Conservation (phyloP, 164 flowering plant genomes). For the Saururus chinensis region DNA sequence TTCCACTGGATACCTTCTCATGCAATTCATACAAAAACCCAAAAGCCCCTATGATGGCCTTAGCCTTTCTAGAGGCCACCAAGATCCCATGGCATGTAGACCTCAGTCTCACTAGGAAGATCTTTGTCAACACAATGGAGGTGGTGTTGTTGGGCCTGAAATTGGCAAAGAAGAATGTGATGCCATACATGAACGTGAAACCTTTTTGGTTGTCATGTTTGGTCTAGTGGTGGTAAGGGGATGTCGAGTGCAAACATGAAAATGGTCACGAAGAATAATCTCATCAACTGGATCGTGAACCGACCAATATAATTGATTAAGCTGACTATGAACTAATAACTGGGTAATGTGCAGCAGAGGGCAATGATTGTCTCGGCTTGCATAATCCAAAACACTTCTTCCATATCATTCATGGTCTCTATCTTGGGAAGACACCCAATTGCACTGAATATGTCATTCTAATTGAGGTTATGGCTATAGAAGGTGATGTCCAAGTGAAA, state of each 20-base stretch:
- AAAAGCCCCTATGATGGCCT: conserved; percentile 13
- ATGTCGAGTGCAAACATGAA: conserved; percentile 23
- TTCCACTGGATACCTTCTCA: no score
- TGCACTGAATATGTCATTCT: conserved; percentile 22
- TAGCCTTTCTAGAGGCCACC: conserved; percentile 9
- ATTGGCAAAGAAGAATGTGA: no score
- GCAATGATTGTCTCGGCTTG: conserved; percentile 27
- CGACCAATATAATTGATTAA: conserved; percentile 24
- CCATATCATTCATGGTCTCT: conserved; percentile 17
- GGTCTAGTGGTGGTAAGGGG: conserved; percentile 13
- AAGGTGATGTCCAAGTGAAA: conserved; percentile 33
- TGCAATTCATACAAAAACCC: conserved; percentile 16
- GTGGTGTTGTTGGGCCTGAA: conserved; percentile 16
- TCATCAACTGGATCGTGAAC: conserved; percentile 23
- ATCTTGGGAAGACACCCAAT: conserved; percentile 28
- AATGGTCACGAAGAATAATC: conserved; percentile 28
- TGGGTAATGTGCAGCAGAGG: conserved; percentile 25
- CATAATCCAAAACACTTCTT: conserved; percentile 22
- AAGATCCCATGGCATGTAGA: conserved; percentile 16
- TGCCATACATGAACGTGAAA: conserved; percentile 7
- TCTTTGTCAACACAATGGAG: conserved; percentile 14
- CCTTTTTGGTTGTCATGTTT: conserved; percentile 4
- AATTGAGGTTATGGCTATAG: conserved; percentile 29
- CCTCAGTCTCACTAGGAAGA: conserved; percentile 12
- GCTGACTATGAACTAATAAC: conserved; percentile 31